These are phyloP conservation scores for Myriosclerotinia scirpicola DNA, from an alignment of 2,329 filamentous ascomycete species.

Conservation along the genomic window DNA sequence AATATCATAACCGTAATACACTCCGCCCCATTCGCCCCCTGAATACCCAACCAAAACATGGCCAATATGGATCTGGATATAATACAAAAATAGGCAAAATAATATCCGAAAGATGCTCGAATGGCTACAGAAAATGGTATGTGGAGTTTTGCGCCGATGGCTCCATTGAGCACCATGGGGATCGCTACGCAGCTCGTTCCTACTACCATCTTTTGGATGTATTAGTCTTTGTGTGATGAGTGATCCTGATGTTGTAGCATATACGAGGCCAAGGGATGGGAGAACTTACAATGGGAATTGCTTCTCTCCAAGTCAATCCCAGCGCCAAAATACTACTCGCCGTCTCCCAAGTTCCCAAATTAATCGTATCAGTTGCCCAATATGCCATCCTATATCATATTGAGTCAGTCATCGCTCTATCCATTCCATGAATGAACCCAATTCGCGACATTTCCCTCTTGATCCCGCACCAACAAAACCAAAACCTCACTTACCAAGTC, in stretches of 20 bases:
- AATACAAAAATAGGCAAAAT: slow-evolving; percentile 46
- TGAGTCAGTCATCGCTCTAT: not conserved
- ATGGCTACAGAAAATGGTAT: slow-evolving; percentile 50
- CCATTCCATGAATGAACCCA: not conserved
- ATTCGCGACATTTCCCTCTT: not conserved
- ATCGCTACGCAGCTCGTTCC: slow-evolving; percentile 61
- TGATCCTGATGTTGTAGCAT: not conserved
- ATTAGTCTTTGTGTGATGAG: not conserved
- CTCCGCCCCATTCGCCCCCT: slow-evolving; percentile 62
- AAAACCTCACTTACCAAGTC: slow-evolving; percentile 37
- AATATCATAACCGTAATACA: slow-evolving; percentile 47
- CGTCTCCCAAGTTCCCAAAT: slow-evolving; percentile 52
- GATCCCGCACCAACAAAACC: not conserved
- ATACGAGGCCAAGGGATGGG: slow-evolving; percentile 20
- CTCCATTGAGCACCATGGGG: slow-evolving; percentile 50
- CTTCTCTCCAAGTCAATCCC: slow-evolving; percentile 56
- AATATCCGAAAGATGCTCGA: slow-evolving; percentile 49
- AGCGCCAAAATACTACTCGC: slow-evolving; percentile 50
- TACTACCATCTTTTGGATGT: slow-evolving; percentile 50
- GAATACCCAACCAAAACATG: slow-evolving; percentile 63
- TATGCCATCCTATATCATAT: slow-evolving; percentile 40
- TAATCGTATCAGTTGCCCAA: slow-evolving; percentile 45
- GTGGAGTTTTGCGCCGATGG: slow-evolving; percentile 48
- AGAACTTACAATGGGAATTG: slow-evolving; percentile 44
- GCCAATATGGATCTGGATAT: slow-evolving; percentile 47